A percentile compares a stretch with the other conserved stretches of the same genome.
Conservation (phyloP, 1,139 yeast genomes). For the Candida labiduridarum region DNA sequence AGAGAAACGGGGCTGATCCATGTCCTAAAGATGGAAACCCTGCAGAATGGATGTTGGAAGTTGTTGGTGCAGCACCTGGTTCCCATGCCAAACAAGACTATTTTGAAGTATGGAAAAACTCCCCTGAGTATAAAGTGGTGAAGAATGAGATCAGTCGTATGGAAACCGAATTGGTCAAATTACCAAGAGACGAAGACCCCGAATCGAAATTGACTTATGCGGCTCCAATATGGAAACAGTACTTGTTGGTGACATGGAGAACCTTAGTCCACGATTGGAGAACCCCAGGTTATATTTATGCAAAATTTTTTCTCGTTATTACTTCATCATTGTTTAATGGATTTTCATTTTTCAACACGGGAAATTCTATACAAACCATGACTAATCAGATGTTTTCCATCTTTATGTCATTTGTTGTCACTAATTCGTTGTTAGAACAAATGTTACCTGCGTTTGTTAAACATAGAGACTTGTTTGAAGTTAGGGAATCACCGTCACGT, state of each 20-base stretch:
- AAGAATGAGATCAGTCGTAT: slow-evolving; percentile 25
- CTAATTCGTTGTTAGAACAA: slow-evolving; percentile 59
- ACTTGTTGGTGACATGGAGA: slow-evolving; percentile 26
- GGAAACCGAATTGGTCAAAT: slow-evolving; percentile 35
- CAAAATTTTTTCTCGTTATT: slow-evolving; percentile 40
- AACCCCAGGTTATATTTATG: slow-evolving; percentile 41
- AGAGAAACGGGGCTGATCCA: slow-evolving; percentile 45
- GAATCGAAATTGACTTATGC: slow-evolving; percentile 28
- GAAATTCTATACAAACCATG: slow-evolving; percentile 40
- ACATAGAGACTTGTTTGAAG: slow-evolving; percentile 40
- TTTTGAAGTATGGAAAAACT: slow-evolving; percentile 36
- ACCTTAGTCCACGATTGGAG: slow-evolving; percentile 46
- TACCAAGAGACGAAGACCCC: slow-evolving; percentile 26
- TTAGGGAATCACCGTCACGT: slow-evolving; percentile 37
- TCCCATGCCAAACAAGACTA: slow-evolving; percentile 37
- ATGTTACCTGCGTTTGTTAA: slow-evolving; percentile 33
- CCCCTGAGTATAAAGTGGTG: slow-evolving; percentile 27
- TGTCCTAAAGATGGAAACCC: slow-evolving; percentile 53
- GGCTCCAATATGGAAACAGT: slow-evolving; percentile 31
- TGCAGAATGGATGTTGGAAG: slow-evolving; percentile 61
- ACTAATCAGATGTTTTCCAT: slow-evolving; percentile 53
- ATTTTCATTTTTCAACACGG: slow-evolving; percentile 43
- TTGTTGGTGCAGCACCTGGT: slow-evolving; percentile 48
- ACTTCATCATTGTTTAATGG: slow-evolving; percentile 51
- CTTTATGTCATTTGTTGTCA: slow-evolving; percentile 54